Evolutionary conservation across 768 basidiomycete species (phyloP), one percentile per base, ranked within the genome.

Genomic region (Imleria badia): DNA sequence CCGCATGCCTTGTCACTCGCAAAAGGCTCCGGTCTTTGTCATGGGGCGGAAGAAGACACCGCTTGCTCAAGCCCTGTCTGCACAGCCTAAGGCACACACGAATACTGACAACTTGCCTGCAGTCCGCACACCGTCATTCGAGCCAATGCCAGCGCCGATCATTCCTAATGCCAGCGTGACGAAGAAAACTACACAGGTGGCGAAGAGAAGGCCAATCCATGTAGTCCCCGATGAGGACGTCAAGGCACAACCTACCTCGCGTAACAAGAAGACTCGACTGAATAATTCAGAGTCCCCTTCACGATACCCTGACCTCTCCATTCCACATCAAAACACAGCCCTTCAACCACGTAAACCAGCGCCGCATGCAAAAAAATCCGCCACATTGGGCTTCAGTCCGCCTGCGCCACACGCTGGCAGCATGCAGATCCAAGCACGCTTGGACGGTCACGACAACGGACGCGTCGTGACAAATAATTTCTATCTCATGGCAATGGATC

Each of bases 401-500:
- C 8, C 33, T 7, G 11, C 20, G 22, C 31, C 12, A 12, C 31
- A 6, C 12, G 15, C 33, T 12, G 20, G 19, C n/a, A 34, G 13
- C 34, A 5, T 15, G 34, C 19, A 20, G 5, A 3, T 34, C 5
- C 45, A 34, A 14, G 11, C 19, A 34, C 14, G 5, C 19, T 6
- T 34, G 14, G 13, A 20, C 13, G 7, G 44, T 31, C 1, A 19
- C 12, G 44, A n/a, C 5, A 31, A 45, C 19, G 46, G 35, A n/a
- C 7, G 15, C 8, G 34, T 17, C 17, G 38, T 39, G 12, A 48
- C 35, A 19, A 48, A 48, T 11, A 39, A 48, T 10, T 39, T 48
- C 12, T 48, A 48, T 48, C 23, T 48, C n/a, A 39, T 39, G 47
- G 35, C 35, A n/a, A 39, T 39, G 47, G 47, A 48, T 39, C 38